A percentile compares a stretch with the other conserved stretches of the same genome.
phyloP scores from a whole-genome alignment of 164 flowering plant genomes.

The Akebia trifoliata region DNA sequence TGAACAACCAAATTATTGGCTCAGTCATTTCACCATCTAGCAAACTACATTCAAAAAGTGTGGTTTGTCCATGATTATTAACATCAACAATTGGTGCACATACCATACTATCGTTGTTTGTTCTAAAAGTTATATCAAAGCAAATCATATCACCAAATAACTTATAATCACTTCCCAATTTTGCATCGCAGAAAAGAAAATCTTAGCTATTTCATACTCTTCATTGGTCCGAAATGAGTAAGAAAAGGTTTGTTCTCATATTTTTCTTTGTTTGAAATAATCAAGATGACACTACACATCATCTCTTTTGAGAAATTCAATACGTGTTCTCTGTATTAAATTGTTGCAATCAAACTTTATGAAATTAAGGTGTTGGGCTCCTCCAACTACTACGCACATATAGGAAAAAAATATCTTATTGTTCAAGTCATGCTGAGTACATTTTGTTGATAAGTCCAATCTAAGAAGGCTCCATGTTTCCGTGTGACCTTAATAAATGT shows the following conservation, averaged over 20 bases:
- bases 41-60: not conserved
- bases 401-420: not conserved
- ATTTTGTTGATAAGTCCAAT: not conserved
- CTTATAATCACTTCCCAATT: not conserved
- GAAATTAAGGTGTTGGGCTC: not conserved
- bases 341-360: not conserved
- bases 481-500: not conserved
- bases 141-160: not conserved
- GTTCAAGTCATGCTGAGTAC: not conserved
- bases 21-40: not conserved
- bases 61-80: not conserved
- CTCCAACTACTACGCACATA: not conserved
- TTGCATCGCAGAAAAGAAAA: conserved; percentile 1
- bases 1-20: no score
- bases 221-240: not conserved
- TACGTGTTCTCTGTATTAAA: not conserved
- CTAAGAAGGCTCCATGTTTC: not conserved
- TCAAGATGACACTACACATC: not conserved
- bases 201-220: not conserved
- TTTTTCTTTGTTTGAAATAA: not conserved
- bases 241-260: conserved; percentile 2
- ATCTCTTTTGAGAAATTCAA: not conserved
- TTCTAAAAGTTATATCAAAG: no score
- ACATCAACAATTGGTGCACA: no score
- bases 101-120: no score